phyloP scores from a whole-genome alignment of 2,329 filamentous ascomycete species.

The Rhynchosporium secalis region DNA sequence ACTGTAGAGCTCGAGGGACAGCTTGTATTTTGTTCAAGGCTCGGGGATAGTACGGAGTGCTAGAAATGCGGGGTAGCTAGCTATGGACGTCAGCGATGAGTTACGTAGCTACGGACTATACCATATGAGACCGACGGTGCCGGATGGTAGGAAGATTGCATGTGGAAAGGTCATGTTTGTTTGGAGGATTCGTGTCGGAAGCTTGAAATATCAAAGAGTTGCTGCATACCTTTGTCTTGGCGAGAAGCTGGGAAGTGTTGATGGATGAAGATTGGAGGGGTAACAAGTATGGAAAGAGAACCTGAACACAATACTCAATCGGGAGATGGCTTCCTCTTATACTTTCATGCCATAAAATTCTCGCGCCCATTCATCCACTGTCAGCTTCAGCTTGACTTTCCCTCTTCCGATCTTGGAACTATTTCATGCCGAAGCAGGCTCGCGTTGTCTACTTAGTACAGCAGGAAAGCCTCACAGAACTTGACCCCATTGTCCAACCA shows the following conservation, averaged over 20 bases:
- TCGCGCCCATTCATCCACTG: neutral
- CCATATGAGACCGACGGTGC: neutral
- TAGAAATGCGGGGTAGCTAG: constrained; percentile 20
- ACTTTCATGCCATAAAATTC: neutral
- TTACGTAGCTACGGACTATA: constrained; percentile 9
- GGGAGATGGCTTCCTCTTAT: constrained; percentile 17
- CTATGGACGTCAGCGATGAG: constrained; percentile 12
- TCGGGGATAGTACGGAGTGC: constrained; percentile 22
- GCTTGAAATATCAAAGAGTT: neutral
- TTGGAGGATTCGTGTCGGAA: neutral
- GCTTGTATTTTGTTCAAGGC: constrained; percentile 4
- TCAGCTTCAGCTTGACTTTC: neutral
- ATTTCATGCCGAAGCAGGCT: constrained; percentile 6
- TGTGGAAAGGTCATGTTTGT: neutral
- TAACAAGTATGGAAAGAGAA: constrained; percentile 2
- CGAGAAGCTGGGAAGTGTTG: neutral
- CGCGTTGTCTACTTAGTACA: neutral
- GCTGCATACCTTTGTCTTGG: constrained; percentile 14
- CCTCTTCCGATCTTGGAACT: constrained; percentile 2
- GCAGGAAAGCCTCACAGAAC: neutral
- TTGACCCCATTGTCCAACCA: neutral
- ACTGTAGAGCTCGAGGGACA: neutral
- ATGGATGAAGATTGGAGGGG: neutral
- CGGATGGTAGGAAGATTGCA: constrained; percentile 8
- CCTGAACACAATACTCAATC: neutral